These are phyloP conservation scores for Buxus sempervirens DNA, from an alignment of 164 flowering plant genomes.

Conservation along the genomic window DNA sequence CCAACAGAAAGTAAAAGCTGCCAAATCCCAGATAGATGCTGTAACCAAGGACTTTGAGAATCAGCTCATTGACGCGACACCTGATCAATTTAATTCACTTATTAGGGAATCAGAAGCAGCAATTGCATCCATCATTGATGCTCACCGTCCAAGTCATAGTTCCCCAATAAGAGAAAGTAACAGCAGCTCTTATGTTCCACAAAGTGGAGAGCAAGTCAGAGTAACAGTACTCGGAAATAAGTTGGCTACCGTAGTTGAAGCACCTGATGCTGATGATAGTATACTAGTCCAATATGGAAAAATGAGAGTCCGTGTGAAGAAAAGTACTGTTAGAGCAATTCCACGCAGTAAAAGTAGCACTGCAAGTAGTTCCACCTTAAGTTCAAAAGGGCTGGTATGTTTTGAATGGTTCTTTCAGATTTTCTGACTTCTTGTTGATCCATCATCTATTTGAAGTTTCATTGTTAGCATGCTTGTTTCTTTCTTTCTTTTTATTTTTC, in stretches of 20 bases:
- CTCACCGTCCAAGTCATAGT: slow-evolving; percentile 31
- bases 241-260: slow-evolving; percentile 74
- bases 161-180: slow-evolving; percentile 18
- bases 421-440: background rate
- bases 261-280: slow-evolving; percentile 55
- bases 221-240: slow-evolving; percentile 64
- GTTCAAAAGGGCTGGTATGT: slow-evolving; percentile 46
- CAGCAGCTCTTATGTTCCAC: slow-evolving; percentile 38
- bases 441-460: background rate
- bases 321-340: slow-evolving; percentile 40
- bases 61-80: slow-evolving; percentile 35
- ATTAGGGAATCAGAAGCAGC: slow-evolving; percentile 59
- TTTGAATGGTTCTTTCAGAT: background rate
- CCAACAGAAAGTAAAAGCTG: slow-evolving; percentile 45
- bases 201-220: slow-evolving; percentile 68
- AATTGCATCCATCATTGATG: slow-evolving; percentile 59
- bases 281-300: slow-evolving; percentile 75
- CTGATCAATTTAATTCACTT: slow-evolving; percentile 47
- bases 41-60: slow-evolving; percentile 56
- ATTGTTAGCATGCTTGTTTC: no score
- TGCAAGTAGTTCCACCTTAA: slow-evolving; percentile 19
- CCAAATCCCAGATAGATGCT: slow-evolving; percentile 49
- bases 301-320: slow-evolving; percentile 56
- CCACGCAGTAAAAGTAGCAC: slow-evolving; percentile 23
- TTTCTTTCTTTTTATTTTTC: no score